These are phyloP conservation scores for Diutina catenulata DNA, from an alignment of 1,139 yeast genomes.

Conservation along the genomic window DNA sequence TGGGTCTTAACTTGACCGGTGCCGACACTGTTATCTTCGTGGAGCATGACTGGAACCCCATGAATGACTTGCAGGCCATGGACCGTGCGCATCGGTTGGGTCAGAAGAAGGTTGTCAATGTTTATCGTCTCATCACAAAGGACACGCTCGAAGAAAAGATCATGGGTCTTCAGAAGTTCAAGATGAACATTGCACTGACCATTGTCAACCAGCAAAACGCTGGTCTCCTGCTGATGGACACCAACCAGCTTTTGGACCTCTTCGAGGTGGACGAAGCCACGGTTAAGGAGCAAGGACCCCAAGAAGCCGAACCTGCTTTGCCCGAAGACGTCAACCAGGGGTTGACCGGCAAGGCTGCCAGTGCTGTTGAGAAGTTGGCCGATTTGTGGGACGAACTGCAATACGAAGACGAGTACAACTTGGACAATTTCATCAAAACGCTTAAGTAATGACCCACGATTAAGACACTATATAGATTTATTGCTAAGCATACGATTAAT, in stretches of 20 bases:
- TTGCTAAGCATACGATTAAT: too few relatives aligned
- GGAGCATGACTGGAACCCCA: slow-evolving; percentile 99
- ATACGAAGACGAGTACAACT: slow-evolving; percentile 91
- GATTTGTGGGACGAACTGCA: slow-evolving; percentile 95
- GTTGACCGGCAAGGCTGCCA: slow-evolving; percentile 40
- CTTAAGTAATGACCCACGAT: too few relatives aligned
- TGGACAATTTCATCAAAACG: slow-evolving; percentile 84
- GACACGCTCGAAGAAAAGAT: slow-evolving; percentile 93
- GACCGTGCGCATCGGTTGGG: slow-evolving; percentile 98
- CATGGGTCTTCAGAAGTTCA: slow-evolving; percentile 96
- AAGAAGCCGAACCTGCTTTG: slow-evolving; percentile 19
- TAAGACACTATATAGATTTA: too few relatives aligned
- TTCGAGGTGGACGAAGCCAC: slow-evolving; percentile 64
- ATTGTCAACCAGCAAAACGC: slow-evolving; percentile 94
- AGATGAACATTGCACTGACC: slow-evolving; percentile 93
- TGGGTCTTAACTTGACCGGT: slow-evolving; percentile 93
- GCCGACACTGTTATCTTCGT: slow-evolving; percentile 98
- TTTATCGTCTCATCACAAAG: slow-evolving; percentile 83
- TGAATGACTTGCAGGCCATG: slow-evolving; percentile 99
- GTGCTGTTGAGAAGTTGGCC: slow-evolving; percentile 78
- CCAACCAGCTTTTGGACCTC: slow-evolving; percentile 83
- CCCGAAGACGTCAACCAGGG: slow-evolving; percentile 52
- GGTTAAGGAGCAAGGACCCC: slow-evolving; percentile 19
- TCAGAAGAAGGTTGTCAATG: slow-evolving; percentile 94
- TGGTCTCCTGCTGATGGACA: slow-evolving; percentile 92